Evolutionary conservation across 2,329 filamentous ascomycete genomes (phyloP).

Genomic region (Trichocomaceae sp.): DNA sequence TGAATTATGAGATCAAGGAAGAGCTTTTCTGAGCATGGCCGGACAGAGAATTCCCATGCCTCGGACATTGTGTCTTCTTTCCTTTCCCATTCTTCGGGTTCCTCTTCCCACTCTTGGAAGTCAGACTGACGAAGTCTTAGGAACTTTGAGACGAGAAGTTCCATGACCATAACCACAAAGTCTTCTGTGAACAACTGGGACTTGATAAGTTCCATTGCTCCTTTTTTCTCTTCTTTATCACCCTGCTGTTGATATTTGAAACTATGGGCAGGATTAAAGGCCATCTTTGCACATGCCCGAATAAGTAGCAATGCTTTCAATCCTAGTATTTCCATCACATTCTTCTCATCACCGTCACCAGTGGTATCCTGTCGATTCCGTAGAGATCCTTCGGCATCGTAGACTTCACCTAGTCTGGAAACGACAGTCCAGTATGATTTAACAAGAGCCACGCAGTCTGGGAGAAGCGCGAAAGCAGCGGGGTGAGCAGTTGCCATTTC

Average conservation of each 20-base stretch:
- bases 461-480: conserved; percentile 73
- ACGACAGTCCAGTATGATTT: conserved; percentile 81
- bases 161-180: conserved; percentile 74
- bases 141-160: conserved; percentile 75
- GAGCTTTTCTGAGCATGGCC: conserved; percentile 86
- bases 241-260: conserved; percentile 75
- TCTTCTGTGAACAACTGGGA: conserved; percentile 66
- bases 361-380: conserved; percentile 34
- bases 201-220: conserved; percentile 64
- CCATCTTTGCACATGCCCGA: conserved; percentile 75
- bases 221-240: conserved; percentile 67
- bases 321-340: conserved; percentile 69
- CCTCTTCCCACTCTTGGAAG: conserved; percentile 85
- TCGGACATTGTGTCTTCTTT: conserved; percentile 78
- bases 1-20: conserved; percentile 87
- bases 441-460: conserved; percentile 69
- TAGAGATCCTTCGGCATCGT: conserved; percentile 19
- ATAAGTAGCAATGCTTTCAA: conserved; percentile 78
- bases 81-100: conserved; percentile 92
- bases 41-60: conserved; percentile 85
- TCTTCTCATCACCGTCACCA: conserved; percentile 42
- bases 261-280: conserved; percentile 69
- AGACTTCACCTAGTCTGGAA: conserved; percentile 67
- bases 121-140: conserved; percentile 83
- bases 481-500: conserved; percentile 76